Conservation (phyloP, 2,329 filamentous ascomycete genomes). For the Arthrobotrys entomopaga region DNA sequence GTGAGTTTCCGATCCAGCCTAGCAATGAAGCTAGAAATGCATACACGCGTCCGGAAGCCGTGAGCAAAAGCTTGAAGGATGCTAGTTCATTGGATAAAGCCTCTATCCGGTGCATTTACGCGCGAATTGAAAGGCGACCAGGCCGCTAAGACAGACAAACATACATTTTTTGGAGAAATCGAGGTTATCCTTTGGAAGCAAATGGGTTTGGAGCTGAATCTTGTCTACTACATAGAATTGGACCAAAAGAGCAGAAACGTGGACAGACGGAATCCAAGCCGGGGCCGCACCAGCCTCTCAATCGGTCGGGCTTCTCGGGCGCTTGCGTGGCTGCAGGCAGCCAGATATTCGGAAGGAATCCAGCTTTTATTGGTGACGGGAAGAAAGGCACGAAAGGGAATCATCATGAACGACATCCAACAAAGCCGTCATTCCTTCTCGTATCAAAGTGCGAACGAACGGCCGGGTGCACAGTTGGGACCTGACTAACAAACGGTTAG, state of each 20-base stretch:
- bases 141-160: constrained; percentile 34
- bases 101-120: constrained; percentile 36
- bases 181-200: background rate
- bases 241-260: constrained; percentile 1
- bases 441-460: constrained; percentile 7
- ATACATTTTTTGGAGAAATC: too few species aligned
- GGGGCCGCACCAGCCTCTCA: constrained; percentile 27
- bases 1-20: constrained; percentile 30
- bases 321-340: constrained; percentile 41
- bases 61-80: constrained; percentile 25
- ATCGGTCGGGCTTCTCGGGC: constrained; percentile 10
- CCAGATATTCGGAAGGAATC: constrained; percentile 29
- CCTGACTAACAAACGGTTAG: constrained; percentile 16
- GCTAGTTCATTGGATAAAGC: constrained; percentile 37
- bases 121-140: constrained; percentile 33
- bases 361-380: constrained; percentile 24
- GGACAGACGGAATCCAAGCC: constrained; percentile 32
- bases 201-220: background rate
- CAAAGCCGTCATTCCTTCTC: constrained; percentile 16
- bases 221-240: background rate
- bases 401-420: constrained; percentile 16
- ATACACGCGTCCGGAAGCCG: constrained; percentile 47
- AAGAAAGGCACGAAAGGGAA: constrained; percentile 13
- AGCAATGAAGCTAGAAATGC: constrained; percentile 38
- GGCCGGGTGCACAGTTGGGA: constrained; percentile 2